Base-by-base conservation (phyloP, 176 grass and related monocot species). In the Raddia guianensis region DNA sequence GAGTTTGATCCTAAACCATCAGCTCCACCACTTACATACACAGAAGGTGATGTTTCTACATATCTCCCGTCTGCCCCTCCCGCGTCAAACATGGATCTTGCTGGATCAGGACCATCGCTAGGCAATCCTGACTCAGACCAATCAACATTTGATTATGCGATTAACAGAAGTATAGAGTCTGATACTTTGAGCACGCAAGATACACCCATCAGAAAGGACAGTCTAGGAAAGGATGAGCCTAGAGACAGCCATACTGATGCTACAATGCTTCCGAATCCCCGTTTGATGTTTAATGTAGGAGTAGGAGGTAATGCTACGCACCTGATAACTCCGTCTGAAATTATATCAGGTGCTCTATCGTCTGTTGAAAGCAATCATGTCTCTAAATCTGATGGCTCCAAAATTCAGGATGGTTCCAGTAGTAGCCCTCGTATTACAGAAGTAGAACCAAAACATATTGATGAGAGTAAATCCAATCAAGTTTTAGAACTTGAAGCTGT, bases 261-360 rank as follows among this genome's bases (percentile, higher is more conserved):
- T 83, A 20, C 89, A 33, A 68, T 86, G 75, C 73, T 88, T 74
- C 81, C 82, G 19, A 95, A 95, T 88, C 84, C 93, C 60, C 90
- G 66, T 76, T 48, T 90, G 79, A 89, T 94, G 74, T 91, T 95
- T 90, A 94, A 88, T 66, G 86, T 70, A 78, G 92, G 90, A 85
- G 78, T 70, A 78, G 92, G 90, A 85, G 78, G 85, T 16, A 86
- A 93, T 51, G 13, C 88, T 57, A 91, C 93, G 69, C 97, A 99
- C 73, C 83, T 99, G 50, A 87, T 99, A 84, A 99, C 97, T 91
- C 97, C 93, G 5, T 93, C 90, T 81, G 92, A 95, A 93, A 93
- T 99, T 76, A 89, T 98, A 83, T 91, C 96, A 2, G 96, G 96
- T 11, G 77, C 87, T 75, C 80, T 95, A 59, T 85, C 95, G 58